phyloP scores from a whole-genome alignment of 2,329 filamentous ascomycete genomes.

The Aphanocladium album region DNA sequence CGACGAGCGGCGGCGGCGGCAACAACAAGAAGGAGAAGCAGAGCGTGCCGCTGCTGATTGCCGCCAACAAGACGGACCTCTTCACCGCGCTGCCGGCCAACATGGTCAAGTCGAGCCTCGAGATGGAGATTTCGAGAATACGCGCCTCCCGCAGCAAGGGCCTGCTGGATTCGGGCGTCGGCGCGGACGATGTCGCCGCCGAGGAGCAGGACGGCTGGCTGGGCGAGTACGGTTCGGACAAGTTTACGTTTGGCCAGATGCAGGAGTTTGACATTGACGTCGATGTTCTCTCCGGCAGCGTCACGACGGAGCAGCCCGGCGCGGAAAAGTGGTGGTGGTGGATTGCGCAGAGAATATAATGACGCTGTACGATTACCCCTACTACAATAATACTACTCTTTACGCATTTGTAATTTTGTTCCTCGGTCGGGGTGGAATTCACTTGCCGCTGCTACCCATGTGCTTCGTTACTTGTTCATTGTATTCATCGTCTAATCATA shows the following conservation, averaged over 20 bases:
- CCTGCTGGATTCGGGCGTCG: slow-evolving; percentile 75
- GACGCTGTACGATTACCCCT: background rate
- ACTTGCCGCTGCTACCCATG: no score
- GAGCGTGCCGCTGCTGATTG: slow-evolving; percentile 69
- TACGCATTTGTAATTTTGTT: no score
- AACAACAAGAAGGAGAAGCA: slow-evolving; percentile 30
- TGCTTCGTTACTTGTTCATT: no score
- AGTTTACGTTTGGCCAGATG: slow-evolving; percentile 78
- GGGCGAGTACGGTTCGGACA: slow-evolving; percentile 70
- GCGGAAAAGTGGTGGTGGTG: slow-evolving; percentile 86
- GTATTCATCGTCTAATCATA: slow-evolving; percentile 11
- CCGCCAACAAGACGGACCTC: slow-evolving; percentile 92
- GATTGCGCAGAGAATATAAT: slow-evolving; percentile 71
- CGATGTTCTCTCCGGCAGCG: slow-evolving; percentile 71
- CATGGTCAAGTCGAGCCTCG: slow-evolving; percentile 69
- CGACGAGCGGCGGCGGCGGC: slow-evolving; percentile 38
- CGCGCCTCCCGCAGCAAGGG: slow-evolving; percentile 73
- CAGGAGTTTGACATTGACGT: slow-evolving; percentile 77
- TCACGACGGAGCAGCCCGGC: slow-evolving; percentile 59
- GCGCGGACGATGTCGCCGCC: slow-evolving; percentile 52
- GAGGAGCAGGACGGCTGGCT: slow-evolving; percentile 81
- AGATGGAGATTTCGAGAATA: slow-evolving; percentile 75
- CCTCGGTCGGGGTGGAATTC: no score
- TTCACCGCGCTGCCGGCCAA: slow-evolving; percentile 84
- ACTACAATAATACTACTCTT: slow-evolving; percentile 1